phyloP scores from a whole-genome alignment of 257 asterid genomes.

The Lavandula angustifolia region DNA sequence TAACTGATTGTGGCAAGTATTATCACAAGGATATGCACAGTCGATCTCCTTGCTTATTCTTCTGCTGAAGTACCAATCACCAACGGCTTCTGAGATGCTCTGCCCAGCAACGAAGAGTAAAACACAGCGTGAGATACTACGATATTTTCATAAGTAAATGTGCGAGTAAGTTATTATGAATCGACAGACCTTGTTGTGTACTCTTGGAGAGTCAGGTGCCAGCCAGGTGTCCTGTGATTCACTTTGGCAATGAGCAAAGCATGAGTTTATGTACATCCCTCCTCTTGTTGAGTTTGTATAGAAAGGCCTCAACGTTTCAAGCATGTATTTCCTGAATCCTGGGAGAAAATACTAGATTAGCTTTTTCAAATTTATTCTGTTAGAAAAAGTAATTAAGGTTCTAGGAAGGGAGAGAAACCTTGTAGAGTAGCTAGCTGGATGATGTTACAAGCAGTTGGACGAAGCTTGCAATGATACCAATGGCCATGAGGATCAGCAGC shows the following conservation, averaged over 20 bases:
- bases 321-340: conserved; percentile 87
- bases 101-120: conserved; percentile 38
- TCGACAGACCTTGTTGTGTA: conserved; percentile 61
- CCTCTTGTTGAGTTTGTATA: conserved; percentile 63
- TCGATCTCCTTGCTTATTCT: conserved; percentile 66
- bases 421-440: conserved; percentile 65
- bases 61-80: conserved; percentile 94
- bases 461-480: conserved; percentile 81
- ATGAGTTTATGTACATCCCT: conserved; percentile 89
- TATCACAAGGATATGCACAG: conserved; percentile 90
- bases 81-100: conserved; percentile 90
- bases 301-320: conserved; percentile 52
- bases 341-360: conserved; percentile 2
- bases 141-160: no score
- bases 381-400: no score
- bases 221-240: conserved; percentile 87
- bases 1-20: conserved; percentile 63
- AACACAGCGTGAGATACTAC: no score
- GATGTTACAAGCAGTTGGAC: conserved; percentile 57
- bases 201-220: conserved; percentile 72
- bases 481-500: conserved; percentile 87
- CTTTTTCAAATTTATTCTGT: neutral
- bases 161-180: no score
- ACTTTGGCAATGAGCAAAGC: conserved; percentile 94
- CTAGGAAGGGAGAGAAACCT: conserved; percentile 46